Base-by-base conservation (phyloP, 768 basidiomycete species). In the Leccinum olivaceopallidum region DNA sequence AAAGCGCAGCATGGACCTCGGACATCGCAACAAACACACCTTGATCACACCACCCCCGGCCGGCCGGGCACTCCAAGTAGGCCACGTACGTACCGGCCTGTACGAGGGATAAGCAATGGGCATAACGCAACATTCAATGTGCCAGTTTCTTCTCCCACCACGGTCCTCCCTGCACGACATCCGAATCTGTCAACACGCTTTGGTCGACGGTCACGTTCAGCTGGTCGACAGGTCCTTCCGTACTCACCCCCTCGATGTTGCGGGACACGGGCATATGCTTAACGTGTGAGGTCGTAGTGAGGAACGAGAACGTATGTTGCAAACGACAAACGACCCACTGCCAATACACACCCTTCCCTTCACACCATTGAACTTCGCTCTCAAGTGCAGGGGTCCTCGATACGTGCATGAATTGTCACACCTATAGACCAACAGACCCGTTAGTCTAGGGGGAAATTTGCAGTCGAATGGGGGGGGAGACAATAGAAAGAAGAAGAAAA, bases 251-350 rank as follows among this genome's bases (percentile, higher is more conserved):
- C 37, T 16, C 37, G 12, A 12, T 34, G 32, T 34, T 5, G 32
- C 32, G 32, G 32, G 32, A 32, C 30, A 32, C 30, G 10, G 30
- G 30, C 18, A 68, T 47, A 42, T 58, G 58, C 55, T 55, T 72
- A 10, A 63, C 24, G 34, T 18, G 62, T 26, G 56, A 58, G 2
- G 59, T 2, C 70, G 72, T 72, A 58, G 20, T 36, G 44, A 53
- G 42, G 37, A 22, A 24, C 2, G 50, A 47, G 49, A 24, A 30
- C 51, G n/a, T 20, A 26, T 48, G 47, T 48, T 30, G 26, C 14
- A 24, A 28, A 28, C 22, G 9, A 32, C 6, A 14, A n/a, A 50
- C 20, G 10, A 20, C 37, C 14, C 20, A 51, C 24, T 6, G 5
- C 13, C 24, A 24, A 53, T 57, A 67, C 68, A 37, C 57, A 59